Percentiles rank a stretch among this genome's conserved stretches.
Evolutionary conservation across 495 filamentous ascomycete genomes (phyloP).

Genomic region (Penicillium longicatenatum): DNA sequence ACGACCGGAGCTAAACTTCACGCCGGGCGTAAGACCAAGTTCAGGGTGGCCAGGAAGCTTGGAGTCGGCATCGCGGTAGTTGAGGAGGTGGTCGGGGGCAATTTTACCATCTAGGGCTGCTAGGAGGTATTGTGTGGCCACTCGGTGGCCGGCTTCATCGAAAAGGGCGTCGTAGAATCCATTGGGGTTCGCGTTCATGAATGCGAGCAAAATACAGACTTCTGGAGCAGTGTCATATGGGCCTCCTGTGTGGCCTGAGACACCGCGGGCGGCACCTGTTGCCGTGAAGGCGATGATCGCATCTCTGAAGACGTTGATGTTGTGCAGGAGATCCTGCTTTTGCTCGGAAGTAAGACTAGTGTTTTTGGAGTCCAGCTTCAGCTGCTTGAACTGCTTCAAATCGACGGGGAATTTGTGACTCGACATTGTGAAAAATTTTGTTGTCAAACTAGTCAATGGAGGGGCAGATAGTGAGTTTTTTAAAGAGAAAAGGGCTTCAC

Average conservation of each 20-base stretch:
- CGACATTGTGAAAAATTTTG: constrained; percentile 19
- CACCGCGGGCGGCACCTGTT: constrained; percentile 39
- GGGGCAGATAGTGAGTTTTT: background rate
- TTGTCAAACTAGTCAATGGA: background rate
- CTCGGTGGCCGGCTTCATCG: constrained; percentile 44
- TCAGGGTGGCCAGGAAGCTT: constrained; percentile 45
- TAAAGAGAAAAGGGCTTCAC: background rate
- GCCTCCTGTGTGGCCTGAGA: constrained; percentile 43
- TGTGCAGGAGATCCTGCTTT: constrained; percentile 37
- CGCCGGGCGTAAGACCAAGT: constrained; percentile 39
- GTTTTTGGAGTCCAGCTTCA: constrained; percentile 38
- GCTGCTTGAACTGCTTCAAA: constrained; percentile 41
- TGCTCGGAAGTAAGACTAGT: constrained; percentile 33
- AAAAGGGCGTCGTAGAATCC: constrained; percentile 37
- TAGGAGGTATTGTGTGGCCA: constrained; percentile 43
- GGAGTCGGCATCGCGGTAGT: constrained; percentile 43
- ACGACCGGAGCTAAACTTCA: constrained; percentile 45
- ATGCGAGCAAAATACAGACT: constrained; percentile 40
- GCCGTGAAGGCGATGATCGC: constrained; percentile 44
- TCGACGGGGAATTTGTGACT: constrained; percentile 38
- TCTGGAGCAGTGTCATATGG: constrained; percentile 46
- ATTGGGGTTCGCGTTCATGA: constrained; percentile 38
- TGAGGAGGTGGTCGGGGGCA: constrained; percentile 38
- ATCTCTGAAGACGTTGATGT: constrained; percentile 44
- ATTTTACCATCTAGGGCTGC: constrained; percentile 41